Percentiles rank a stretch among this genome's conserved stretches.
Conservation (phyloP, 2,329 filamentous ascomycete genomes). For the Paracorniculantispora psalliotae region DNA sequence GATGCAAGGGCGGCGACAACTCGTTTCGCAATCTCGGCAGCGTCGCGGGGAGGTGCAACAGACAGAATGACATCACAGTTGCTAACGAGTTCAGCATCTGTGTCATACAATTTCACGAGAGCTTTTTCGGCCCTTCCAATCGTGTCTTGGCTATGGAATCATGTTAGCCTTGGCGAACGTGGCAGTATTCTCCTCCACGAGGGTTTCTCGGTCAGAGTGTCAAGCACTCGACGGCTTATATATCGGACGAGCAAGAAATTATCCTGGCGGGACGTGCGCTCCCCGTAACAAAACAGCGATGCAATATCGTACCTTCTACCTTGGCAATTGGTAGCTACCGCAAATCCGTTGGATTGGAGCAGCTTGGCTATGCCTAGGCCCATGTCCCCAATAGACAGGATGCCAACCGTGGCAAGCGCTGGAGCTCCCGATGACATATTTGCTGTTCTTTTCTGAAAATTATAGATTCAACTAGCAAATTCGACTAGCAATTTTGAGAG, state of each 20-base stretch:
- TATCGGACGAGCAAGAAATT: background rate
- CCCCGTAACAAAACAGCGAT: background rate
- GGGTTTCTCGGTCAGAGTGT: background rate
- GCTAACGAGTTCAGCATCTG: slow-evolving; percentile 52
- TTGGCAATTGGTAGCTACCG: slow-evolving; percentile 44
- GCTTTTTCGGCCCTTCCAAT: slow-evolving; percentile 48
- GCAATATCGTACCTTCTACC: slow-evolving; percentile 38
- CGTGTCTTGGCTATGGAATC: slow-evolving; percentile 48
- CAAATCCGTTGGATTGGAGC: slow-evolving; percentile 42
- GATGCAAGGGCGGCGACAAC: slow-evolving; percentile 50
- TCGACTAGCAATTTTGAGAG: too few species aligned
- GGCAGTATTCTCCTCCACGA: background rate
- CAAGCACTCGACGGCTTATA: background rate
- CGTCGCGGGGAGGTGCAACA: slow-evolving; percentile 62
- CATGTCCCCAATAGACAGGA: slow-evolving; percentile 53
- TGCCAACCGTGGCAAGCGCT: slow-evolving; percentile 35
- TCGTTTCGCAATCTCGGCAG: slow-evolving; percentile 53
- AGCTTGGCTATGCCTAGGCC: slow-evolving; percentile 47
- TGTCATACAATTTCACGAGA: slow-evolving; percentile 47
- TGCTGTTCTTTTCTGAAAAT: too few species aligned
- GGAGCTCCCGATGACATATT: slow-evolving; percentile 3
- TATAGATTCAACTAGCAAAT: too few species aligned
- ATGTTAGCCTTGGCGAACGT: background rate
- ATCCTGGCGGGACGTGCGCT: too few species aligned
- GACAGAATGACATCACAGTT: slow-evolving; percentile 58